phyloP scores from a whole-genome alignment of 1,284 basidiomycete genomes.

The Quambalaria eucalypti region DNA sequence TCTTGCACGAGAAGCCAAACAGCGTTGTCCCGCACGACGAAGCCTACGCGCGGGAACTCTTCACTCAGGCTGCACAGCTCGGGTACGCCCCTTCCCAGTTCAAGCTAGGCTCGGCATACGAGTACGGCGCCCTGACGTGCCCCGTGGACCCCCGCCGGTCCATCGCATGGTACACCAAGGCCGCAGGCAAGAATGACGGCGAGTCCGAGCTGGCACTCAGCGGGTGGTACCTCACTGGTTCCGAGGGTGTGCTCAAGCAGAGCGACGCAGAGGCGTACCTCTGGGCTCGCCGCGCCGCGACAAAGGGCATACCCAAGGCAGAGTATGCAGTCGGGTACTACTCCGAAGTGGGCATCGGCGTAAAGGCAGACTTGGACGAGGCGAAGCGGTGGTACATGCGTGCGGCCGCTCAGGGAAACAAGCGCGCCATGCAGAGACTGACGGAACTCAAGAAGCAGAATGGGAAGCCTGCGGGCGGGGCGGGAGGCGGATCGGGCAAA shows the following conservation, averaged over 20 bases:
- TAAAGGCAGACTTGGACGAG: slow-evolving; percentile 88
- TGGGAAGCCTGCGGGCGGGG: slow-evolving; percentile 12
- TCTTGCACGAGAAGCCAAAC: slow-evolving; percentile 64
- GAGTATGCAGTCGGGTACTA: slow-evolving; percentile 84
- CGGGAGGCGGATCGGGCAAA: too few species aligned
- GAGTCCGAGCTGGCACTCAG: slow-evolving; percentile 91
- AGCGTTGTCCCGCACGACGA: slow-evolving; percentile 57
- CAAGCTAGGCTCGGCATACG: slow-evolving; percentile 88
- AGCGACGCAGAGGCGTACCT: slow-evolving; percentile 90
- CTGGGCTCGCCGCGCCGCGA: slow-evolving; percentile 50
- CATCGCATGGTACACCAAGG: slow-evolving; percentile 97
- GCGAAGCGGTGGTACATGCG: slow-evolving; percentile 99
- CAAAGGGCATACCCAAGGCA: slow-evolving; percentile 50
- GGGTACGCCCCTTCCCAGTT: slow-evolving; percentile 89
- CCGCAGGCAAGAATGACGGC: slow-evolving; percentile 85
- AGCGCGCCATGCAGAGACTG: slow-evolving; percentile 83
- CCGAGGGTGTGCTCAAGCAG: slow-evolving; percentile 88
- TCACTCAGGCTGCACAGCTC: slow-evolving; percentile 83
- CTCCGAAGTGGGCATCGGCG: slow-evolving; percentile 92
- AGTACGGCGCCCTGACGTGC: slow-evolving; percentile 81
- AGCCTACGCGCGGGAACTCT: slow-evolving; percentile 71
- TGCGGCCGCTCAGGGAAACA: slow-evolving; percentile 72
- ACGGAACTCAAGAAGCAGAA: slow-evolving; percentile 59
- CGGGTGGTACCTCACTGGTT: slow-evolving; percentile 82
- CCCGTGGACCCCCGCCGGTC: slow-evolving; percentile 83